Evolutionary conservation across 2,329 filamentous ascomycete species (phyloP), one percentile per base, ranked within the genome.

Genomic region (Fusarium tupiense): DNA sequence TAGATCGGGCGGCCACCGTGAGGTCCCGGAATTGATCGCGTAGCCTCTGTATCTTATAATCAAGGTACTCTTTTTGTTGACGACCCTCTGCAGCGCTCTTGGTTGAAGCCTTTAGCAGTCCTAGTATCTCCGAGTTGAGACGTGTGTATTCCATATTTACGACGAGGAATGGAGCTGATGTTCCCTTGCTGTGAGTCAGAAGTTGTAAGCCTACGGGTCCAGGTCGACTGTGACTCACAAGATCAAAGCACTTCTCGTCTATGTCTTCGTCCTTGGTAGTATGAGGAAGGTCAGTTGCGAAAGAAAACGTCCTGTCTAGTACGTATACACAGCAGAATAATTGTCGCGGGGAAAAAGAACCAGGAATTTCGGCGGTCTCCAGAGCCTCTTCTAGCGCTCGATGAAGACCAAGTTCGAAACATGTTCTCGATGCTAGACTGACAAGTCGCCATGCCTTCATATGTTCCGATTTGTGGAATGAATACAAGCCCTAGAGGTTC

Each of bases 201-300:
- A 22, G 6, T 0, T 29, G 9, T 47, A 11, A 11, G 3, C 9
- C 6, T 16, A 6, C 4, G 6, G 4, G 0, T 29, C 13, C 3
- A 26, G 24, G 11, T 26, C 16, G 11, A 22, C 9, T 22, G 11
- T 29, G 4, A 52, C 47, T 29, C 3, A 41, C 37, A 6, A 56
- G 53, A 31, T 56, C 37, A 13, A 56, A 56, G 11, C 53, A 56
- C 2, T 5, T 41, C 3, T 56, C 53, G 5, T 56, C 53, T 29
- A 56, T 56, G 37, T 41, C 53, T 19, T 56, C 20, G 8, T 56
- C 53, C 2, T 56, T 56, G 0, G 37, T 41, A 20, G 37, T 41
- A 56, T 56, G 35, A 5, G 53, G 53, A 38, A 56, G 37, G 3
- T 31, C 53, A 0, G 35, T 56, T 6, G 24, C 35, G 16, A 56